Conservation (phyloP, 2,329 filamentous ascomycete species). For the Diplodia corticola region DNA sequence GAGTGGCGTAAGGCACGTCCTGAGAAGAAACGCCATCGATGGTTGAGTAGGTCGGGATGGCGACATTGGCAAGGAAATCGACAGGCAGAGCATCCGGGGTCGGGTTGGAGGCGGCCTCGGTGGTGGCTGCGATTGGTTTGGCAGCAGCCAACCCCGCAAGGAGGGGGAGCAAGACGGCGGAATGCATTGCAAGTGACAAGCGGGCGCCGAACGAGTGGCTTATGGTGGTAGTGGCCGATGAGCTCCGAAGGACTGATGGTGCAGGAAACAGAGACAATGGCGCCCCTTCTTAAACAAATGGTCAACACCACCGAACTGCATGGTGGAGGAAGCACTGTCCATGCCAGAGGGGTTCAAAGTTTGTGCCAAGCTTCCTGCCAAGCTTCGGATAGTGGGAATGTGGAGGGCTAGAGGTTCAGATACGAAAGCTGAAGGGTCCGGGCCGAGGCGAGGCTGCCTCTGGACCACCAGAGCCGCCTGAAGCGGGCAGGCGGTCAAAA, state of each 20-base stretch:
- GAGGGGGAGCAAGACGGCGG: background rate
- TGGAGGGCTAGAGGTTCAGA: too few relatives aligned
- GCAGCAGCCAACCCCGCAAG: conserved; percentile 17
- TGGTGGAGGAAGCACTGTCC: background rate
- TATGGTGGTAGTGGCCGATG: background rate
- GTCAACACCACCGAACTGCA: background rate
- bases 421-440: too few relatives aligned
- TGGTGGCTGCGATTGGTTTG: background rate
- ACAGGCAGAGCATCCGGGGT: conserved; percentile 22
- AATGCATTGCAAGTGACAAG: background rate
- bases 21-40: conserved; percentile 21
- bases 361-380: background rate
- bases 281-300: background rate
- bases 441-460: too few relatives aligned
- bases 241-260: background rate
- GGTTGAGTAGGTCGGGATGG: conserved; percentile 23
- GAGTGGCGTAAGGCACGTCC: conserved; percentile 13
- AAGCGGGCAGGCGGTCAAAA: too few relatives aligned
- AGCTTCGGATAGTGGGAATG: too few relatives aligned
- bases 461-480: too few relatives aligned
- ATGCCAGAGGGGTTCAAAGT: background rate
- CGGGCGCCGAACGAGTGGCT: background rate
- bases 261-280: background rate
- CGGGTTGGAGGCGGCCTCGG: background rate
- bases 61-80: conserved; percentile 14